Evolutionary conservation across 176 grass and related monocot species (phyloP).

Genomic region (Avena sativa): DNA sequence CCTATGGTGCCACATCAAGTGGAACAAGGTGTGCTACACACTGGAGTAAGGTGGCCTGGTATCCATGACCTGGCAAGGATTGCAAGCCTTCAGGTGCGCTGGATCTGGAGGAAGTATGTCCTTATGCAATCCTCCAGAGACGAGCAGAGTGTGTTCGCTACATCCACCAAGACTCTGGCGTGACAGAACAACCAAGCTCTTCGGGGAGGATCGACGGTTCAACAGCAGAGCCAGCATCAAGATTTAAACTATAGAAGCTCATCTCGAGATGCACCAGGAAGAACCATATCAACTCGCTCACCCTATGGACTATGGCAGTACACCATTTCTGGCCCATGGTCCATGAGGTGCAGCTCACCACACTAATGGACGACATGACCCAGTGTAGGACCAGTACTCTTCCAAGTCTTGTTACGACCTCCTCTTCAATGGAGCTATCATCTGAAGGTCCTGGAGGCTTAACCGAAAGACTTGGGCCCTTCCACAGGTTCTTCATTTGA

Average conservation of each 20-base stretch:
- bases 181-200: neutral
- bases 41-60: neutral
- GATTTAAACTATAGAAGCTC: slow-evolving; percentile 7
- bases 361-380: neutral
- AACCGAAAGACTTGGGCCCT: neutral
- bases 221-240: neutral
- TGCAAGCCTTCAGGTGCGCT: neutral
- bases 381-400: neutral
- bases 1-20: neutral
- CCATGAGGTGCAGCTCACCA: slow-evolving; percentile 9
- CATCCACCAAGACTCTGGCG: neutral
- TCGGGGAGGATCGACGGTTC: neutral
- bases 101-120: neutral
- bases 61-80: neutral
- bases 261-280: slow-evolving; percentile 1
- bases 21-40: neutral
- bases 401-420: neutral
- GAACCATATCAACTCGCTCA: neutral
- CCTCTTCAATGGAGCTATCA: neutral
- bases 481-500: neutral
- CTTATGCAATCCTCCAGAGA: neutral
- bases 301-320: neutral
- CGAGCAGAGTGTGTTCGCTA: neutral
- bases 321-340: neutral
- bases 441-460: slow-evolving; percentile 13